Base-by-base conservation (phyloP, 1,284 basidiomycete species). In the Pyrrhoderma noxium region DNA sequence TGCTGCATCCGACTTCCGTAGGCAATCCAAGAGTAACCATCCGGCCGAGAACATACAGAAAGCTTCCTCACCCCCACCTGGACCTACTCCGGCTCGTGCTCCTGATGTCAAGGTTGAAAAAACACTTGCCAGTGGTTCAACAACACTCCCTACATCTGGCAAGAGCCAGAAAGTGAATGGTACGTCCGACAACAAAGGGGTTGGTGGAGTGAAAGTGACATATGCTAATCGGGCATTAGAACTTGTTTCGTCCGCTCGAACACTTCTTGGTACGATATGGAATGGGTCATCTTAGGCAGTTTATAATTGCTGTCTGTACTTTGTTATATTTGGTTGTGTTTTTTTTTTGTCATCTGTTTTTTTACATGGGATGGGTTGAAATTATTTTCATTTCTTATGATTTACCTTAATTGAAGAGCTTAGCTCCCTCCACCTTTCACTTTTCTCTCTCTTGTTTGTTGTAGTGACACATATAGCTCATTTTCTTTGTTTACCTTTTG, bases 241-340 rank as follows among this genome's bases (percentile, higher is more conserved):
- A 5, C 43, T 54, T 34, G 35, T 54, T 14, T 54, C 52, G 18
- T 54, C 52, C 27, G 52, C 52, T 18, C 42, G 52, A n/a, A 54
- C 43, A 16, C 48, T 54, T 19, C 36, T 54, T 14, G 52, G 52
- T 8, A 50, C 47, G 43, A 45, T 54, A 13, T 54, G 52, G 52
- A 54, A 50, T 37, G 48, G 47, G 7, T 19, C 47, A 11, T 31
- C 27, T 31, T 31, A 31, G 27, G 27, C 11, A 11, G 27, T 31
- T 5, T 11, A 31, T 50, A 35, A 35, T 49, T 22, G 38, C n/a
- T 16, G n/a, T 14, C 5, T 40, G 38, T 16, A 22, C n/a, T 22
- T 40, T 40, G n/a, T 40, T 22, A 18, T 40, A 7, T n/a, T 16
- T 16, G 16, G n/a, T 18, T 40, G 38, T 22, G n/a, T 7, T 14